phyloP scores from a whole-genome alignment of 768 basidiomycete genomes.

The Leccinum pellstonianum region DNA sequence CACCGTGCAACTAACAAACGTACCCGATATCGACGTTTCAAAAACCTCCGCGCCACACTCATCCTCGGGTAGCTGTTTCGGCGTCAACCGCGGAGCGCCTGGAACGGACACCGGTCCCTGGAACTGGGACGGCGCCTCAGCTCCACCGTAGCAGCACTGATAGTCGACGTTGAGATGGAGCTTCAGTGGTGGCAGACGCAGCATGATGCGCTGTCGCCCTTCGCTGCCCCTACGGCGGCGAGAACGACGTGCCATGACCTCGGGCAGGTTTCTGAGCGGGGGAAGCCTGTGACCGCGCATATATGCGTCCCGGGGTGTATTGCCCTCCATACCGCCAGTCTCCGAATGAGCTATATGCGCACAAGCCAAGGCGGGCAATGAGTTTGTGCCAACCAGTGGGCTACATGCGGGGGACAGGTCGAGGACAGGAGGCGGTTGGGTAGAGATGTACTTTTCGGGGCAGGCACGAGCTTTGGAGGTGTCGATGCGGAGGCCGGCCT shows the following conservation, averaged over 20 bases:
- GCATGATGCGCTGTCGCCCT: constrained; percentile 1
- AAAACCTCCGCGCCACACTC: constrained; percentile 18
- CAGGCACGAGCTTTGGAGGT: constrained; percentile 41
- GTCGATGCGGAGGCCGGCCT: constrained; percentile 45
- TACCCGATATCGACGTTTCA: constrained; percentile 15
- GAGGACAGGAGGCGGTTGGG: constrained; percentile 9
- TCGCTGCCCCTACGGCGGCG: neutral
- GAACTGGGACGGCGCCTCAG: neutral
- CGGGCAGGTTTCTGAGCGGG: constrained; percentile 7
- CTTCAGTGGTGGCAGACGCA: constrained; percentile 17
- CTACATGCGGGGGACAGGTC: constrained; percentile 36
- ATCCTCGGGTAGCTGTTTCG: constrained; percentile 28
- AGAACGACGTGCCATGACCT: constrained; percentile 2
- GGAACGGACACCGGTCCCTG: constrained; percentile 10
- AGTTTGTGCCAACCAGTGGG: constrained; percentile 18
- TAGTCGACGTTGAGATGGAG: constrained; percentile 4
- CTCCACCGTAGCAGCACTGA: too few relatives aligned
- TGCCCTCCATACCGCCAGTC: too few relatives aligned
- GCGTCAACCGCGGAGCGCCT: constrained; percentile 26
- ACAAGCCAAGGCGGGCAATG: neutral
- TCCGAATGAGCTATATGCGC: neutral
- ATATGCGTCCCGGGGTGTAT: constrained; percentile 8
- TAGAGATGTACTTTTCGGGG: constrained; percentile 39
- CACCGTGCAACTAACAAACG: neutral
- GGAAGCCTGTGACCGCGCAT: constrained; percentile 5